Percentiles rank a stretch among this genome's conserved stretches.
These are phyloP conservation scores for Salix exigua DNA, from an alignment of 345 rosid species.

Conservation along the genomic window DNA sequence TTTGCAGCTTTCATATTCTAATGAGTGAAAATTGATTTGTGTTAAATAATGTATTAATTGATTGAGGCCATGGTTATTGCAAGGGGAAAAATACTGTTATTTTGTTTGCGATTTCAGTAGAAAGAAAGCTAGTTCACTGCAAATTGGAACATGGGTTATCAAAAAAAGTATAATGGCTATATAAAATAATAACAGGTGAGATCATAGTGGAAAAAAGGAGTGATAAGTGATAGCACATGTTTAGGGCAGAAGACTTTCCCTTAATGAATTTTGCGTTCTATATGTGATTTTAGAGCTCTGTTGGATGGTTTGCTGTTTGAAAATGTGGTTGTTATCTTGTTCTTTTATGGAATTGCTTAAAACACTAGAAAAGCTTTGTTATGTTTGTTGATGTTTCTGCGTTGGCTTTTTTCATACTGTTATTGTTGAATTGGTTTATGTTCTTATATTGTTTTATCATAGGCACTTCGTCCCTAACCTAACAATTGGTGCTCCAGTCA, in stretches of 20 bases:
- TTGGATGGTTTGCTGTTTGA: no score
- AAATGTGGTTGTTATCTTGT: neutral
- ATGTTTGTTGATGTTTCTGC: neutral
- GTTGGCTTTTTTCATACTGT: neutral
- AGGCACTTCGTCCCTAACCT: constrained; percentile 92
- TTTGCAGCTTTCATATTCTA: no score
- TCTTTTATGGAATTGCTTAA: neutral
- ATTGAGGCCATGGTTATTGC: no score
- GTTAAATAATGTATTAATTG: no score
- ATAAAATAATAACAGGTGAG: no score
- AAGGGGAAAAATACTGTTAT: no score
- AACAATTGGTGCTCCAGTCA: constrained; percentile 83
- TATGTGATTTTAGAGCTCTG: neutral
- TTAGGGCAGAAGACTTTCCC: neutral
- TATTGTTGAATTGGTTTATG: neutral
- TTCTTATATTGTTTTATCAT: constrained; percentile 10
- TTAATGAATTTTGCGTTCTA: neutral
- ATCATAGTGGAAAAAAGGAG: no score
- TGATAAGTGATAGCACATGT: neutral
- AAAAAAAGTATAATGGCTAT: no score
- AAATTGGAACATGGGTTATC: no score
- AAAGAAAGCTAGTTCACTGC: no score
- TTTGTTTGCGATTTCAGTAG: no score
- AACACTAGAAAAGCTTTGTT: neutral
- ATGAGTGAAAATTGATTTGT: no score